Evolutionary conservation across 257 asterid genomes (phyloP).

Genomic region (Solanum neorickii): DNA sequence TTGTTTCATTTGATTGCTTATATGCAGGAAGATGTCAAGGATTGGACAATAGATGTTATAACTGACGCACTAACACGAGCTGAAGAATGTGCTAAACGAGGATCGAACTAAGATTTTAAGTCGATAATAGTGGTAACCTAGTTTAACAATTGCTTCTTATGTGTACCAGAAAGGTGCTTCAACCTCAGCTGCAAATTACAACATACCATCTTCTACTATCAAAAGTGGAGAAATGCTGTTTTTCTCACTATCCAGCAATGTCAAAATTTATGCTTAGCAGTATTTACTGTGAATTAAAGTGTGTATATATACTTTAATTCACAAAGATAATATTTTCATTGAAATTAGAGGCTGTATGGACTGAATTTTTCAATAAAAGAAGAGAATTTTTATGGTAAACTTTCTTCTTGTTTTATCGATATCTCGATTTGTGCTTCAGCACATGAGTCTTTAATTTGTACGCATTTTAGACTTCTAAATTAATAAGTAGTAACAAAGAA

Average conservation of each 20-base stretch:
- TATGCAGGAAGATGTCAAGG: conserved; percentile 72
- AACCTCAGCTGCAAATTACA: neutral
- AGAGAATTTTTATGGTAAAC: neutral
- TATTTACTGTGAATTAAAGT: neutral
- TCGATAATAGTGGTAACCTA: no score
- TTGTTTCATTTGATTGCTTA: neutral
- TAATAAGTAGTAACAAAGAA: neutral
- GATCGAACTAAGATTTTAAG: conserved; percentile 21
- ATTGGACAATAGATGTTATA: conserved; percentile 73
- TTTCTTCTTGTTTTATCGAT: neutral
- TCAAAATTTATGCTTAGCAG: no score
- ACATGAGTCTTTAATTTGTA: no score
- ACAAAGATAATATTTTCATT: neutral
- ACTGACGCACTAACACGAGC: conserved; percentile 72
- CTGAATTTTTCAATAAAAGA: neutral
- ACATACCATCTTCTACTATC: neutral
- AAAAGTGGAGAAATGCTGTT: neutral
- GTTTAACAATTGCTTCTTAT: neutral
- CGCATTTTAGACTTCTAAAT: neutral
- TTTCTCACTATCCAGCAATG: no score
- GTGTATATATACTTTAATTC: neutral
- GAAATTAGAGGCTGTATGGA: neutral
- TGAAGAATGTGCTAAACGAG: conserved; percentile 59
- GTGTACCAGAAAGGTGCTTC: neutral
- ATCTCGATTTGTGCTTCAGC: no score